phyloP scores from a whole-genome alignment of 108 stramenopile genomes.

The Cyclotella atomus region DNA sequence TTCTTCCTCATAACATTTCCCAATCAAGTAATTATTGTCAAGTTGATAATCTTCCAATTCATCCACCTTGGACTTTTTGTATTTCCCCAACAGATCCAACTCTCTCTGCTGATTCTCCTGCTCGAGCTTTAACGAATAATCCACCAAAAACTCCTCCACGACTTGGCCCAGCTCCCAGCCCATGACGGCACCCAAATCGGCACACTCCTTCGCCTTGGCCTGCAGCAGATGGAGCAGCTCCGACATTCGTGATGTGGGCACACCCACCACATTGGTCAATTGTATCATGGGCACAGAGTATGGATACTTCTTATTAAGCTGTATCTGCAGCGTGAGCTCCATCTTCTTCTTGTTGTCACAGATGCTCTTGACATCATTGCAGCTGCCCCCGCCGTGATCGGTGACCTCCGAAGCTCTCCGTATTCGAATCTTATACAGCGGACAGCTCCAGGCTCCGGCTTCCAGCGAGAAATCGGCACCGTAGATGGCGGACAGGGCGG shows the following conservation, averaged over 20 bases:
- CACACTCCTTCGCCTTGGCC: slow-evolving; percentile 57
- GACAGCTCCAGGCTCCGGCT: slow-evolving; percentile 59
- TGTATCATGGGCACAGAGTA: slow-evolving; percentile 66
- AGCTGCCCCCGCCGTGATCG: not conserved
- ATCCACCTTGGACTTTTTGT: slow-evolving; percentile 5
- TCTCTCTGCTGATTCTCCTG: slow-evolving; percentile 40
- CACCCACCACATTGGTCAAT: slow-evolving; percentile 54
- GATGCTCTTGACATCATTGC: not conserved
- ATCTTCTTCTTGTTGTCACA: not conserved
- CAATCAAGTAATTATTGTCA: slow-evolving; percentile 11
- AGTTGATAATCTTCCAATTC: not conserved
- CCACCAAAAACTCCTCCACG: slow-evolving; percentile 72
- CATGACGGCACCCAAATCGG: slow-evolving; percentile 68
- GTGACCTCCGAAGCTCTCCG: slow-evolving; percentile 19
- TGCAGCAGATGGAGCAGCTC: slow-evolving; percentile 47
- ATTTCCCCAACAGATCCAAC: slow-evolving; percentile 14
- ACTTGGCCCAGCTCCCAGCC: slow-evolving; percentile 78
- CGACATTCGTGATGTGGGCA: slow-evolving; percentile 30
- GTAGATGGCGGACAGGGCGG: slow-evolving; percentile 77
- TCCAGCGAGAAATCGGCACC: slow-evolving; percentile 62
- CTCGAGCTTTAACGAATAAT: slow-evolving; percentile 37
- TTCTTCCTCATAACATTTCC: slow-evolving; percentile 12
- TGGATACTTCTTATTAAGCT: slow-evolving; percentile 71
- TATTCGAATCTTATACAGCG: slow-evolving; percentile 31
- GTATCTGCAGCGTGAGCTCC: slow-evolving; percentile 42